Evolutionary conservation across 176 grass and related monocot genomes (phyloP), one percentile per base, ranked within the genome.

Genomic region (Hyparrhenia diplandra): DNA sequence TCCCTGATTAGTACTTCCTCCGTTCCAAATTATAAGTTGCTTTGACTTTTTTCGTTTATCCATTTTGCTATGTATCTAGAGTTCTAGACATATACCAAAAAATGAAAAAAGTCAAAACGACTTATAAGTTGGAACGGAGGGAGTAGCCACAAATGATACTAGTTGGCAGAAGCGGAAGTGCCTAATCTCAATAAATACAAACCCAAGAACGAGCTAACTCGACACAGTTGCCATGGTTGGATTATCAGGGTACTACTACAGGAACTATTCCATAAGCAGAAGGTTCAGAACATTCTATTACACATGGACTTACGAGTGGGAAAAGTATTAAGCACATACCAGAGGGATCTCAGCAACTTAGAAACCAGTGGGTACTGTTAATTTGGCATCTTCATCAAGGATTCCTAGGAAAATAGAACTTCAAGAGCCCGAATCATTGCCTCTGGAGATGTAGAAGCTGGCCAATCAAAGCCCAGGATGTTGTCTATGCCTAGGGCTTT

Each of bases 401-500:
- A 98, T 98, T 64, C 90, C 90, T 24, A 98, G 78, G 58, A 98
- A 80, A 91, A 98, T 31, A 98, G 80, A 87, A 98, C 82, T 87
- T 98, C 95, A 18, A 98, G 87, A 81, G 90, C 95, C 24, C 95
- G 90, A 34, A 92, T 83, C 92, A 94, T 94, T 87, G 95, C 89
- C 73, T 94, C 95, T 61, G 89, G 83, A 71, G 95, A 90, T 85
- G 95, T 92, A 89, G 95, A 92, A 85, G 95, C 86, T 80, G 93
- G 88, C 95, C 95, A 98, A 94, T 98, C 92, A 83, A 98, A 98
- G 14, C 95, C 92, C 74, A 98, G 73, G 87, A 98, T 94, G 78
- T 98, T 98, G 75, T 98, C 95, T 92, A 98, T 91, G 39, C 95
- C 95, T 66, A 98, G 87, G 14, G 95, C 90, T 87, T 98, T 98